Evolutionary conservation across 306 rosid genomes (phyloP).

Genomic region (Rosa persica): DNA sequence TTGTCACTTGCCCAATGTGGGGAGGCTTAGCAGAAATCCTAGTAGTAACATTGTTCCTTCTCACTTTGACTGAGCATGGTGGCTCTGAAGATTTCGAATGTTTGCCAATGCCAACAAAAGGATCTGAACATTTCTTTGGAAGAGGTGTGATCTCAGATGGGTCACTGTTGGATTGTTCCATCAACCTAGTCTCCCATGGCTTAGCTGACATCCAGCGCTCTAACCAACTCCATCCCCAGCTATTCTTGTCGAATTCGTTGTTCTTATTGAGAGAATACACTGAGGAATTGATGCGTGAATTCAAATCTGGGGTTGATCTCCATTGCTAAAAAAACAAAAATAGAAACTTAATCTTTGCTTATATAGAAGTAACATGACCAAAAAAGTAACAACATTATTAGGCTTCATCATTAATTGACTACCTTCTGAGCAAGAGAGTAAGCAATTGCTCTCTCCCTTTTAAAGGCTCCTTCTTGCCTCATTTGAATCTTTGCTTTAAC

Average conservation of each 20-base stretch:
- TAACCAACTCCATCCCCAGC: slow-evolving; percentile 97
- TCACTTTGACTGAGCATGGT: slow-evolving; percentile 53
- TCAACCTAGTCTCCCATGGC: slow-evolving; percentile 95
- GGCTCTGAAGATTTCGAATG: slow-evolving; percentile 48
- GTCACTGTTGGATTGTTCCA: slow-evolving; percentile 67
- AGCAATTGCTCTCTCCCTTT: slow-evolving; percentile 92
- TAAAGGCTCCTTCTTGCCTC: slow-evolving; percentile 95
- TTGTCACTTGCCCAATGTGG: slow-evolving; percentile 45
- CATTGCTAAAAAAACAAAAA: slow-evolving; percentile 56
- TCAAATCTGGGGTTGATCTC: slow-evolving; percentile 53
- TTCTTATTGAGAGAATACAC: slow-evolving; percentile 45
- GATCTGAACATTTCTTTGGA: slow-evolving; percentile 50
- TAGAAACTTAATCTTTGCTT: slow-evolving; percentile 5
- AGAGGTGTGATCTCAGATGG: slow-evolving; percentile 59
- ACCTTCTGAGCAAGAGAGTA: slow-evolving; percentile 96
- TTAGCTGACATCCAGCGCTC: slow-evolving; percentile 99
- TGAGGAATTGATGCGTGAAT: slow-evolving; percentile 34
- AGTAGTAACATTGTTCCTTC: slow-evolving; percentile 81
- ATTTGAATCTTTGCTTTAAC: slow-evolving; percentile 73
- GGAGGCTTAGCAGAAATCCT: slow-evolving; percentile 88
- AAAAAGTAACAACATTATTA: background rate
- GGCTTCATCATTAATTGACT: background rate
- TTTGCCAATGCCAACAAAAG: slow-evolving; percentile 31
- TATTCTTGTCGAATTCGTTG: slow-evolving; percentile 57
- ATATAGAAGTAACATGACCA: background rate